Conservation (phyloP, 2,329 filamentous ascomycete species). For the Paraphaeosphaeria sporulosa region DNA sequence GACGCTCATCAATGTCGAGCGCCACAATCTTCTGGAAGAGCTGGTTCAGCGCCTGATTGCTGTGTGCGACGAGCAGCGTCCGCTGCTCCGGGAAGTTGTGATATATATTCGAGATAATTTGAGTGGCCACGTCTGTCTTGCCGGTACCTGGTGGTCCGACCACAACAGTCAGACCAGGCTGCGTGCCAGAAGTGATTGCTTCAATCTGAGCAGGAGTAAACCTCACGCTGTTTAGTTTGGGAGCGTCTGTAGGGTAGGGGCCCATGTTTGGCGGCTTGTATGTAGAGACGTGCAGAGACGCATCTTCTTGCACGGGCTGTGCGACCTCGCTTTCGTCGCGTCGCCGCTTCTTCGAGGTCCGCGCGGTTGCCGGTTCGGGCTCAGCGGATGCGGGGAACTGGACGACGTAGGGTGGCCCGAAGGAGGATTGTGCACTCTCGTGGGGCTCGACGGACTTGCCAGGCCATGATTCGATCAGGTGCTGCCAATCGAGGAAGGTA, state of each 20-base stretch:
- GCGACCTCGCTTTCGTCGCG: conserved; percentile 73
- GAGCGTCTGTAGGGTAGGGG: conserved; percentile 85
- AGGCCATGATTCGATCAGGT: conserved; percentile 88
- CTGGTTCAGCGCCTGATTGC: conserved; percentile 97
- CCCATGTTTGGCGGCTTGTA: conserved; percentile 90
- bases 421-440: conserved; percentile 73
- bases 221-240: conserved; percentile 80
- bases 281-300: conserved; percentile 79
- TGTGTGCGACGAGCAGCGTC: conserved; percentile 92
- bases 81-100: conserved; percentile 95
- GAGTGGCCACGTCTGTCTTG: conserved; percentile 98
- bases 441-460: conserved; percentile 84
- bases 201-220: conserved; percentile 93
- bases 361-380: conserved; percentile 56
- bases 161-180: conserved; percentile 91
- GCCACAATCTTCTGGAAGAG: conserved; percentile 98
- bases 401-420: conserved; percentile 87
- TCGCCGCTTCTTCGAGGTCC: conserved; percentile 84
- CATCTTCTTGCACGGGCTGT: conserved; percentile 65
- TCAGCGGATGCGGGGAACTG: conserved; percentile 60
- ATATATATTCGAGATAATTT: conserved; percentile 99
- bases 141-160: conserved; percentile 96
- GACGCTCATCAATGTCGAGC: conserved; percentile 92
- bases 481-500: conserved; percentile 95
- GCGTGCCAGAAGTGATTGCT: conserved; percentile 90